phyloP scores from a whole-genome alignment of 2,329 filamentous ascomycete genomes.

The Magnaporthales sp. region DNA sequence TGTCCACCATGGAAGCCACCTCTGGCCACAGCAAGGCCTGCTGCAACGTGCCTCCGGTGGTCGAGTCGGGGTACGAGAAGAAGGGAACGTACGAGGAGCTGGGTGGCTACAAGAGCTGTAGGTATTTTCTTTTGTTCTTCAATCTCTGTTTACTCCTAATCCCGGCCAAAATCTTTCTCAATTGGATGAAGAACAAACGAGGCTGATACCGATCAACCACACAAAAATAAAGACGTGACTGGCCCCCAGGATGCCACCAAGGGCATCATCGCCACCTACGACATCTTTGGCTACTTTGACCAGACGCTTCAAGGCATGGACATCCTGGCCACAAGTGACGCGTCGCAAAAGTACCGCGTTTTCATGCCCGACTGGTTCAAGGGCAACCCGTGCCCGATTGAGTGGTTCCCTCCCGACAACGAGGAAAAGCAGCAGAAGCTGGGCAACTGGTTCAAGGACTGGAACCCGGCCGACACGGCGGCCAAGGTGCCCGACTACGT shows the following conservation, averaged over 20 bases:
- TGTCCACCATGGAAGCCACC: constrained; percentile 4
- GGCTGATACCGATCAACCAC: no score
- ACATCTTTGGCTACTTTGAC: constrained; percentile 63
- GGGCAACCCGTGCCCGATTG: constrained; percentile 54
- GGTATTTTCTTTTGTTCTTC: constrained; percentile 5
- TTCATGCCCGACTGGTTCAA: constrained; percentile 92
- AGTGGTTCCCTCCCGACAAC: constrained; percentile 54
- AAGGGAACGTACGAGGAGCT: constrained; percentile 37
- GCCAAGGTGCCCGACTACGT: constrained; percentile 45
- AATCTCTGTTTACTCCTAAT: background rate
- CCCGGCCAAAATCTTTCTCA: background rate
- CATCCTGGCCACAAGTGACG: constrained; percentile 47
- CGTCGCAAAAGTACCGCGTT: constrained; percentile 65
- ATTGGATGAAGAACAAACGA: background rate
- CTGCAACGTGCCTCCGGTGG: constrained; percentile 37
- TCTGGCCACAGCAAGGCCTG: constrained; percentile 18
- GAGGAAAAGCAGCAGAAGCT: constrained; percentile 54
- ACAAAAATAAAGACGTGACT: constrained; percentile 29
- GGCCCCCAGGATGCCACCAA: constrained; percentile 39
- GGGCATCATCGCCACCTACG: constrained; percentile 54
- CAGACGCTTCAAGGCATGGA: constrained; percentile 65
- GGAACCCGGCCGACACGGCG: constrained; percentile 37
- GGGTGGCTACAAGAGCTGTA: constrained; percentile 37
- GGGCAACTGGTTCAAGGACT: constrained; percentile 46
- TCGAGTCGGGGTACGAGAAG: constrained; percentile 30